Evolutionary conservation across 805 yeast genomes (phyloP), one percentile per base, ranked within the genome.

Genomic region (Candida schatavii): DNA sequence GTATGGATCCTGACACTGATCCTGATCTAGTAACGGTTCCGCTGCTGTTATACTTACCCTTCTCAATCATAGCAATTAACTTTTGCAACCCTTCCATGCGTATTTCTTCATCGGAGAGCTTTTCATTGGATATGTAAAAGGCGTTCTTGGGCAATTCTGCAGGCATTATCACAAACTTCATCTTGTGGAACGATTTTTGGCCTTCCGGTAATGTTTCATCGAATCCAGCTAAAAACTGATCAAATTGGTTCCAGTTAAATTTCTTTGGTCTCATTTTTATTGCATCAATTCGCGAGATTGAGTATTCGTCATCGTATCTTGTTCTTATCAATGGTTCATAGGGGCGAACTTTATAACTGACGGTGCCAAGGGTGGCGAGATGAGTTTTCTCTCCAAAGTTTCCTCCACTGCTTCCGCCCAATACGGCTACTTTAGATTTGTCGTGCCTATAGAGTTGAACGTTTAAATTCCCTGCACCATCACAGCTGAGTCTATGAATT

Each of bases 181-280:
- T 77, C 49, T 85, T 72, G 56, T 80, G 85, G 49, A 74, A 69
- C 26, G 74, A 72, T 43, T 74, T 75, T 44, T 72, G 70, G 9
- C 73, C 75, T 14, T 73, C 78, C 10, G 80, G 79, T 42, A 79
- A 65, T 1, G 80, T 77, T 49, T 88, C 96, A 22, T 84, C 89
- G 57, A 83, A 86, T 0, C 99, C 99, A 0, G 97, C 96, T n/a
- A 90, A 61, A 19, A 78, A 77, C 55, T 88, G 97, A 65, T 93
- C 99, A 50, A 90, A 72, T 47, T 82, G 85, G 51, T 90, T 90
- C 99, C 99, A 93, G 47, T 90, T 89, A 46, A 80, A 77, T 11
- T 70, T 66, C 34, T 75, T 62, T 2, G 83, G 75, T 26, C 74
- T 74, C 13, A 72, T 72, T 33, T 75, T 74, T 15, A 77, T 64